Evolutionary conservation across 345 rosid genomes (phyloP), one percentile per base, ranked within the genome.

Genomic region (Dimocarpus longan): DNA sequence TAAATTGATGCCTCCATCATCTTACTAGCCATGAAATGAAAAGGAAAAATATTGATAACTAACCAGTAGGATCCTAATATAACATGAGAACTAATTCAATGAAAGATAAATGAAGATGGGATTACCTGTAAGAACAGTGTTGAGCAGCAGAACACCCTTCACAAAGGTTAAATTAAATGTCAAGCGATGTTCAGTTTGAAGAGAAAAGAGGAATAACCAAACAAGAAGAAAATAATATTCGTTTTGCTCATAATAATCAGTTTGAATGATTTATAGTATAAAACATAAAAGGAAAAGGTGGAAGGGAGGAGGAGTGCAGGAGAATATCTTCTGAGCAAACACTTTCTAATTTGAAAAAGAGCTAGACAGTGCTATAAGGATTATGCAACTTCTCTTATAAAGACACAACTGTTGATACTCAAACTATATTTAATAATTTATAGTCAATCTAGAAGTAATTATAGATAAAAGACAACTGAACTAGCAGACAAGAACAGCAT

Each of bases 71-170:
- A 59, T 57, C 43, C 56, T 39, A 63, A 28, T 5, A 43, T n/a
- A 16, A 64, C 21, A 42, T 57, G 59, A 32, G 10, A 59, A 42
- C 19, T 0, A 79, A 50, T 40, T 46, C 42, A 76, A 46, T 15
- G n/a, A 65, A 42, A 66, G 50, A 73, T 50, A 69, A 7, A 54
- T 68, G 43, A 43, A n/a, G 62, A 76, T 79, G 66, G 64, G 76
- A 75, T 84, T 79, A 92, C 99, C 98, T 68, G 98, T 91, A 78
- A 96, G 97, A 83, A 94, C 97, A 83, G 97, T 79, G 64, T 96
- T 96, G 64, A 96, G 93, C 88, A 96, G 84, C 62, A 96, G 84
- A 74, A 96, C 94, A 79, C 99, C 99, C 98, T 91, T 77, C 74
- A 80, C 77, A 54, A 77, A 65, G 65, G 32, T 22, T 81, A 62